Base-by-base conservation (phyloP, 257 asterid genomes). In the Coffea canephora region DNA sequence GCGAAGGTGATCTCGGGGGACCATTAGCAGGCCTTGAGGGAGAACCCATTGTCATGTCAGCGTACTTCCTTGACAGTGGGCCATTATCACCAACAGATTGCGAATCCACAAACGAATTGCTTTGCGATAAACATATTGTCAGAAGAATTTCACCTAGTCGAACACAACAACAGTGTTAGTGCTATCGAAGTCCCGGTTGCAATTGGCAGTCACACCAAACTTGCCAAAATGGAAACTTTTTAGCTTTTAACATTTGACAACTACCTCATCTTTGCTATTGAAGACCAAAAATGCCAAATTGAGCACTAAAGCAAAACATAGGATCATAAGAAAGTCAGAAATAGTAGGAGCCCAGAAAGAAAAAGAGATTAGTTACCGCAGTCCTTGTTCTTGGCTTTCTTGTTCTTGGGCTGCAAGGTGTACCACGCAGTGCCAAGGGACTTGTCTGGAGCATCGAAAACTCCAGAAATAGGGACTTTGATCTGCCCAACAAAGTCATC, bases 361-460 rank as follows among this genome's bases (percentile, higher is more conserved):
- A 71, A 23, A 9, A 21, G 81, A 77, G 16, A 55, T 6, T 62
- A 80, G 78, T 72, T 78, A 90, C 97, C 98, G 81, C 99, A 96
- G 25, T 94, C 95, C 80, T 83, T 92, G 90, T 78, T 89, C 91
- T 96, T 92, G 77, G 93, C 82, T 88, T 91, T 96, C 88, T 89
- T 92, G 74, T 83, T 86, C 81, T 90, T 92, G 74, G 99, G 98
- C 85, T 83, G 93, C 90, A 96, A 83, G 7, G 91, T 79, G 89
- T 91, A 90, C 98, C 98, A 96, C 78, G 91, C 85, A 70, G 97
- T 94, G 83, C 96, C 97, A 59, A 94, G 97, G 75, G 98, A 91
- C 71, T 89, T 92, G 77, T 90, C 96, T 57, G 73, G 76, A n/a
- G 98, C 87, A 68, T 96, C 99, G 36, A 96, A 92, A 79, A 96